Percentiles rank a stretch among this genome's conserved stretches.
These are phyloP conservation scores for Kwoniella europaea DNA, from an alignment of 768 basidiomycete genomes.

Conservation along the genomic window DNA sequence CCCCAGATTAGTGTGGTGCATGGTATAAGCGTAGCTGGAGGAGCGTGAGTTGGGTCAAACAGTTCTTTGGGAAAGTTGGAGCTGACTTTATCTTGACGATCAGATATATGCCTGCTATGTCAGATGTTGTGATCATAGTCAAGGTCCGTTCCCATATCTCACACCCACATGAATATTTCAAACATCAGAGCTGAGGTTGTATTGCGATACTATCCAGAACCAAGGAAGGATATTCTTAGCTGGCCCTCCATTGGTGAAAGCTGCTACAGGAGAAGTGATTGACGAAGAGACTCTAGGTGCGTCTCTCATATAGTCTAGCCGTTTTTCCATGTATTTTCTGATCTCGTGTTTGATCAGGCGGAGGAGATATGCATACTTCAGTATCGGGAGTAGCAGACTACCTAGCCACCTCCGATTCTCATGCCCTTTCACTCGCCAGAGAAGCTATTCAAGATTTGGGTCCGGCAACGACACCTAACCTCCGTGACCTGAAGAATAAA, in stretches of 20 bases:
- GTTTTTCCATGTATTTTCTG: neutral
- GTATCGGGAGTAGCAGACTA: conserved; percentile 54
- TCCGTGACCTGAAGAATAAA: neutral
- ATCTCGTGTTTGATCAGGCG: conserved; percentile 28
- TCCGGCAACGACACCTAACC: conserved; percentile 11
- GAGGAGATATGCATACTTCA: conserved; percentile 54
- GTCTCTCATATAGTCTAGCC: neutral
- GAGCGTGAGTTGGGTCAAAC: conserved; percentile 67
- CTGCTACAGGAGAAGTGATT: conserved; percentile 89
- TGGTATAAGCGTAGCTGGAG: conserved; percentile 92
- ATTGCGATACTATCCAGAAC: conserved; percentile 61
- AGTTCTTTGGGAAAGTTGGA: neutral
- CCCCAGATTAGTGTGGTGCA: conserved; percentile 93
- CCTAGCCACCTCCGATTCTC: conserved; percentile 42
- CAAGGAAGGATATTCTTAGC: conserved; percentile 94
- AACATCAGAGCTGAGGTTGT: neutral
- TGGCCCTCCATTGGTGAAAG: conserved; percentile 91
- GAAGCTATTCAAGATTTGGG: conserved; percentile 50
- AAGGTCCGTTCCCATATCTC: conserved; percentile 27
- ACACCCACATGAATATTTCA: neutral
- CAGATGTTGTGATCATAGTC: conserved; percentile 69
- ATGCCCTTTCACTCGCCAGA: conserved; percentile 46
- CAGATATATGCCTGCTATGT: conserved; percentile 82
- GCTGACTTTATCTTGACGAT: neutral
- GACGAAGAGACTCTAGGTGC: conserved; percentile 85